Base-by-base conservation (phyloP, 106 monocot species). In the Gastrodia elata region DNA sequence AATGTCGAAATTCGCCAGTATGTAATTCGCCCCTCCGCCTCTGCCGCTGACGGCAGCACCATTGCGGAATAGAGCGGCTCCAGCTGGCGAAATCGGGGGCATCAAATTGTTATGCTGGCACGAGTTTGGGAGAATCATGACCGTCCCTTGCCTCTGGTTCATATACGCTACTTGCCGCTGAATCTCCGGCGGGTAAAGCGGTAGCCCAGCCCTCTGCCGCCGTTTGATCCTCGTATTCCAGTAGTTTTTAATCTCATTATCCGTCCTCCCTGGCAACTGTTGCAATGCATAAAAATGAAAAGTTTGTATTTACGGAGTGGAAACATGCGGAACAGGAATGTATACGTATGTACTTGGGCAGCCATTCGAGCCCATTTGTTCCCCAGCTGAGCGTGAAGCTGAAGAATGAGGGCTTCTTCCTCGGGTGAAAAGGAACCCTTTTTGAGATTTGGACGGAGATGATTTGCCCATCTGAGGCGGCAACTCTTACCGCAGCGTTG, bases 341-440 rank as follows among this genome's bases (percentile, higher is more conserved):
- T 4, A 5, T 36, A 37, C 35, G 0, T 11, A 13, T 20, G 15
- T 75, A 82, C 91, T 46, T 81, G 72, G 11, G 85, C 57, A 7
- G 87, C 84, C 73, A 91, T 91, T 65, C 83, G 85, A 32, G 91
- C 87, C 90, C 91, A 91, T 58, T 91, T 87, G 76, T 91, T 91
- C 18, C 91, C 91, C 33, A 83, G 25, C 58, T 69, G 68, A 49
- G 83, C 77, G 30, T 91, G 91, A 39, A 91, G 85, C 68, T 83
- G 73, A 24, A 84, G 69, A 71, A 91, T 91, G 20, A 64, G 52
- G 35, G 58, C 49, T 68, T 88, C 83, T 78, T 91, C 88, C 0
- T 80, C 77, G 4, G 81, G 77, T 4, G 88, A 77, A 71, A 91
- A 91, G 35, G 91, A 49, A 14, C 88, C 88, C 69, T 91, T 88